Conservation (phyloP, 2,329 filamentous ascomycete genomes). For the Trichoderma simmonsii region DNA sequence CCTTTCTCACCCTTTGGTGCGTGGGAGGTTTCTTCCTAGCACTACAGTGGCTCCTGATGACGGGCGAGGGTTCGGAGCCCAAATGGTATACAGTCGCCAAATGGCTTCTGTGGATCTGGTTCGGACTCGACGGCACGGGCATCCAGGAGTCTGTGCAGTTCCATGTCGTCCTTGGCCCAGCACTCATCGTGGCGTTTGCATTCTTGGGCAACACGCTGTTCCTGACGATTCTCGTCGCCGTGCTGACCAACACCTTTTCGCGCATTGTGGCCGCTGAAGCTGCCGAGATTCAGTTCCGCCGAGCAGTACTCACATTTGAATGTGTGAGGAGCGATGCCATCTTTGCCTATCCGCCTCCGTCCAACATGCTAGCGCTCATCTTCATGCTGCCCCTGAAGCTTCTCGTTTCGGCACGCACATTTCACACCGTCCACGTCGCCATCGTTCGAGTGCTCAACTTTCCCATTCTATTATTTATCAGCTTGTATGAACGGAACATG, state of each 20-base stretch:
- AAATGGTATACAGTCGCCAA: constrained; percentile 60
- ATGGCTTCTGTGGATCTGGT: constrained; percentile 81
- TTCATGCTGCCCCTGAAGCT: constrained; percentile 65
- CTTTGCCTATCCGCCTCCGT: constrained; percentile 66
- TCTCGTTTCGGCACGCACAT: constrained; percentile 58
- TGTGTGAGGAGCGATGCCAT: constrained; percentile 71
- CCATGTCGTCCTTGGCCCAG: constrained; percentile 64
- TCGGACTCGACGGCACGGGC: constrained; percentile 64
- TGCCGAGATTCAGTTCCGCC: constrained; percentile 68
- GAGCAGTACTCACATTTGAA: constrained; percentile 69
- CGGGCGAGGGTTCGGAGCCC: constrained; percentile 29
- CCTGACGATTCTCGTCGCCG: constrained; percentile 70
- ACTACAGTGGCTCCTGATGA: constrained; percentile 59
- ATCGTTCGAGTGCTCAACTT: constrained; percentile 61
- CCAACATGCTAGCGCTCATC: constrained; percentile 64
- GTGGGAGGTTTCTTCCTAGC: constrained; percentile 70
- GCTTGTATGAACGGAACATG: constrained; percentile 53
- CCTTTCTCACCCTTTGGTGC: constrained; percentile 63
- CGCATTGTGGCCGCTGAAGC: constrained; percentile 66
- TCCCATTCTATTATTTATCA: constrained; percentile 59
- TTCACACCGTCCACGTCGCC: constrained; percentile 69
- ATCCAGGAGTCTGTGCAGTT: constrained; percentile 55
- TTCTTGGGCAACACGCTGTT: constrained; percentile 74
- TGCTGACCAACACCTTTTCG: constrained; percentile 69
- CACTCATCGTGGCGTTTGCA: constrained; percentile 68